Evolutionary conservation across 2,329 filamentous ascomycete genomes (phyloP).

Genomic region (Penicillium paneum): DNA sequence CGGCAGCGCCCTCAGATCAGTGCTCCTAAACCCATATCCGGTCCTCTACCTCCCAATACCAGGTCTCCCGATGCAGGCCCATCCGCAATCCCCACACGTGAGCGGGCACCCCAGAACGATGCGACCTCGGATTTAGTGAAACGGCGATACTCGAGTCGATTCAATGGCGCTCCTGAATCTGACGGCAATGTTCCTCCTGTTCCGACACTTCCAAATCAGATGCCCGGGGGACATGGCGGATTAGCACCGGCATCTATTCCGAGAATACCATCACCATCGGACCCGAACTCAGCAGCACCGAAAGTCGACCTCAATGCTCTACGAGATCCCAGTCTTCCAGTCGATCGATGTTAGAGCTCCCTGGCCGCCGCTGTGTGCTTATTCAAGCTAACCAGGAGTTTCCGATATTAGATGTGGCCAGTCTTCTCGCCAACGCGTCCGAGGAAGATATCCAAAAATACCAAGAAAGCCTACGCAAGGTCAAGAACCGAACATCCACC

Average conservation of each 20-base stretch:
- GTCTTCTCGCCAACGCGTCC: slow-evolving; percentile 75
- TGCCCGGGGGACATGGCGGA: slow-evolving; percentile 58
- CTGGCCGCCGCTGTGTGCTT: background rate
- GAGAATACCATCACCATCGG: slow-evolving; percentile 47
- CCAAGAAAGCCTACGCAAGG: slow-evolving; percentile 69
- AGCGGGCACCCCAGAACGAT: slow-evolving; percentile 45
- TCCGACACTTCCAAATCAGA: slow-evolving; percentile 59
- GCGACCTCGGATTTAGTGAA: slow-evolving; percentile 82
- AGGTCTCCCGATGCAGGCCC: slow-evolving; percentile 36
- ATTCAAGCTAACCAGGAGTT: slow-evolving; percentile 13
- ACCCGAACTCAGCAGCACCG: slow-evolving; percentile 56
- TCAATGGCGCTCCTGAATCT: slow-evolving; percentile 71
- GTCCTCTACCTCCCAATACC: slow-evolving; percentile 37
- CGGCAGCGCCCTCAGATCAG: slow-evolving; percentile 56
- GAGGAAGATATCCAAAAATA: slow-evolving; percentile 84
- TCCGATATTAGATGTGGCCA: slow-evolving; percentile 46
- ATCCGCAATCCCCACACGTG: slow-evolving; percentile 32
- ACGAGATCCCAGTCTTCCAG: slow-evolving; percentile 71
- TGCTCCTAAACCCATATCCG: slow-evolving; percentile 56
- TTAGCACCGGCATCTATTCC: slow-evolving; percentile 44
- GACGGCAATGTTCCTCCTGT: slow-evolving; percentile 67
- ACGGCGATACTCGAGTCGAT: slow-evolving; percentile 87
- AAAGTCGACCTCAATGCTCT: slow-evolving; percentile 73
- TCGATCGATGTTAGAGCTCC: slow-evolving; percentile 67
- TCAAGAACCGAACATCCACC: slow-evolving; percentile 72